phyloP scores from a whole-genome alignment of 2,329 filamentous ascomycete species.

The Mollisiaceae sp. region DNA sequence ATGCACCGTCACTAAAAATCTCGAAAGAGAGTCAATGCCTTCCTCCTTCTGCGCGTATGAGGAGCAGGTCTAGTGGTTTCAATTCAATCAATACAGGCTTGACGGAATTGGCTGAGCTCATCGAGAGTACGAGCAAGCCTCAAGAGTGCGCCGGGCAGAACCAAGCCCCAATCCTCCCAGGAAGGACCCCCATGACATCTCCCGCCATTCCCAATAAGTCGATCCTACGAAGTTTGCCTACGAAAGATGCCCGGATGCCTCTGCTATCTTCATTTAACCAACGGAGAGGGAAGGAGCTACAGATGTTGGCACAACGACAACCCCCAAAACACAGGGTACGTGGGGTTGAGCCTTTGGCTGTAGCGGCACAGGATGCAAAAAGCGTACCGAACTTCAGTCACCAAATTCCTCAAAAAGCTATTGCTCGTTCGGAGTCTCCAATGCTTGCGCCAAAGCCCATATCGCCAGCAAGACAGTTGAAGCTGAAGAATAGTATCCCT shows the following conservation, averaged over 20 bases:
- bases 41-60: slow-evolving; percentile 11
- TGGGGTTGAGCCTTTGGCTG: slow-evolving; percentile 13
- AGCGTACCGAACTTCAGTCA: slow-evolving; percentile 31
- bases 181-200: slow-evolving; percentile 30
- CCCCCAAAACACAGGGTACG: slow-evolving; percentile 17
- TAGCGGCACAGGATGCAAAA: slow-evolving; percentile 1
- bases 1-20: neutral
- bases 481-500: slow-evolving; percentile 43
- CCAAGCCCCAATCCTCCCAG: neutral
- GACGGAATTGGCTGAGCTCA: slow-evolving; percentile 27
- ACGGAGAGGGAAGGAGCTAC: slow-evolving; percentile 12
- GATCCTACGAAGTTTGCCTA: slow-evolving; percentile 14
- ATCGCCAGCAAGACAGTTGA: slow-evolving; percentile 42
- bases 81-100: slow-evolving; percentile 28
- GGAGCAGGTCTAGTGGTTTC: slow-evolving; percentile 26
- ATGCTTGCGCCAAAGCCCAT: slow-evolving; percentile 44
- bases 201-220: slow-evolving; percentile 30
- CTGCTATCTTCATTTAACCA: slow-evolving; percentile 22
- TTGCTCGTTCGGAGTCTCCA: slow-evolving; percentile 37
- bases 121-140: slow-evolving; percentile 22
- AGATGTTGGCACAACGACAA: slow-evolving; percentile 10
- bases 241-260: slow-evolving; percentile 13
- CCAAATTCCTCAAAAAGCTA: slow-evolving; percentile 32
- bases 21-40: slow-evolving; percentile 5
- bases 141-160: slow-evolving; percentile 2